Evolutionary conservation across 805 yeast genomes (phyloP).

Genomic region (Metschnikowia aberdeeniae): DNA sequence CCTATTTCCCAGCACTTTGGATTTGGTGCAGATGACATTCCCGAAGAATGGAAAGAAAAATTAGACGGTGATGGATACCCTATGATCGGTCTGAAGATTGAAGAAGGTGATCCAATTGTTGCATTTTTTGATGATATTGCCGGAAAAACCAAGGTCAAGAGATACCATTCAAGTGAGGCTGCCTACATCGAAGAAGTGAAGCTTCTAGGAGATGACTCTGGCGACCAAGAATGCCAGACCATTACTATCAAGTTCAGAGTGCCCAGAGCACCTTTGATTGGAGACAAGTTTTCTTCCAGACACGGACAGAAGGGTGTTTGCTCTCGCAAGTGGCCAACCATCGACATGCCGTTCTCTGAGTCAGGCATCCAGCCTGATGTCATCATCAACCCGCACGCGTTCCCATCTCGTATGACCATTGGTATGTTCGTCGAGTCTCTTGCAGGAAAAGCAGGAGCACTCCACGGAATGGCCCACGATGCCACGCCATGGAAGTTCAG

Average conservation of each 20-base stretch:
- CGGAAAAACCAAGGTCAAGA: constrained; percentile 87
- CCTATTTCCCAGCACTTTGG: constrained; percentile 94
- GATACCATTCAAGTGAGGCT: constrained; percentile 91
- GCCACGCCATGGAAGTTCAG: constrained; percentile 94
- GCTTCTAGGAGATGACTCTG: constrained; percentile 75
- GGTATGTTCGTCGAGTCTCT: constrained; percentile 98
- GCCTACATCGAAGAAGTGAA: constrained; percentile 95
- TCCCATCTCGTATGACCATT: constrained; percentile 99
- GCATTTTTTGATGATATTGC: constrained; percentile 88
- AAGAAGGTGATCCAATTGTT: constrained; percentile 93
- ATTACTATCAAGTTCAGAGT: constrained; percentile 86
- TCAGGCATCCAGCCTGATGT: constrained; percentile 96
- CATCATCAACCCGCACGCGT: constrained; percentile 97
- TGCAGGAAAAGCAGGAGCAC: constrained; percentile 98
- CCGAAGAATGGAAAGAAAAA: constrained; percentile 82
- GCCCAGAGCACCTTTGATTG: constrained; percentile 89
- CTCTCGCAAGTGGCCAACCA: constrained; percentile 95
- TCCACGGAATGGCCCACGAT: constrained; percentile 97
- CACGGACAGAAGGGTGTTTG: constrained; percentile 99
- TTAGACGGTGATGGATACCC: constrained; percentile 94
- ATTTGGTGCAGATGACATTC: constrained; percentile 90
- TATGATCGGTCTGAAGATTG: constrained; percentile 76
- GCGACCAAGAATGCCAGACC: constrained; percentile 74
- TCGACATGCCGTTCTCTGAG: constrained; percentile 96
- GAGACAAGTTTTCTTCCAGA: constrained; percentile 96